Evolutionary conservation across 2,329 filamentous ascomycete species (phyloP), one percentile per base, ranked within the genome.

Genomic region (Berkeleyomyces basicola): DNA sequence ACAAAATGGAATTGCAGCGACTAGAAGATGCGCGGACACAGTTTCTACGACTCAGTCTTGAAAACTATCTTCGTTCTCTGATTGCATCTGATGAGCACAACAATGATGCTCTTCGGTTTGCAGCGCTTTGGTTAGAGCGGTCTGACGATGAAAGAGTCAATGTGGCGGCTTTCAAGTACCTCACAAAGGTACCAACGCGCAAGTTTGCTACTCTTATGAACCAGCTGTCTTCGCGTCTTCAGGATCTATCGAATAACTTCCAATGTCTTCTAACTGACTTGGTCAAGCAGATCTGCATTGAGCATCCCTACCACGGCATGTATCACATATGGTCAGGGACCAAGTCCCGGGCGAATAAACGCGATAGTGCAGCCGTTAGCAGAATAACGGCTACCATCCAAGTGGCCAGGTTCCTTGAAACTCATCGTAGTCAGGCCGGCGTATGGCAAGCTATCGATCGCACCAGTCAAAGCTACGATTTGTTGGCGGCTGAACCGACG

Each of bases 281-380:
- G 16, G 84, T 97, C 3, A 83, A 84, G 69, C 85, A 84, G 7
- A 96, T 99, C 62, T 97, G 92, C 70, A 78, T 82, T 9, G 90
- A 99, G 63, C 93, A 99, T 73, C 95, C 93, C 0, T 96, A 91
- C 71, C 95, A 99, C 70, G 90, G 90, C 58, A 92, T 97, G 84
- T 95, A 99, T 71, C 91, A 97, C 68, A 89, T 99, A 49, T 96
- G 92, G 77, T 88, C 91, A 2, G 85, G 87, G 31, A 84, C 82
- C 53, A 87, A 85, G 68, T 83, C 81, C 61, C 85, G 84, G 65
- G 81, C 80, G 59, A 84, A 85, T 68, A 78, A 78, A 61, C 85
- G 87, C 67, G 92, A 96, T 67, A 82, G 87, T 47, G 81, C 86
- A 3, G 87, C 88, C 0, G 76, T 84, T 23, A 86, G 87, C 3